Percentiles rank a stretch among this genome's conserved stretches.
These are phyloP conservation scores for Elaeagnus macrophylla DNA, from an alignment of 306 rosid species.

Conservation along the genomic window DNA sequence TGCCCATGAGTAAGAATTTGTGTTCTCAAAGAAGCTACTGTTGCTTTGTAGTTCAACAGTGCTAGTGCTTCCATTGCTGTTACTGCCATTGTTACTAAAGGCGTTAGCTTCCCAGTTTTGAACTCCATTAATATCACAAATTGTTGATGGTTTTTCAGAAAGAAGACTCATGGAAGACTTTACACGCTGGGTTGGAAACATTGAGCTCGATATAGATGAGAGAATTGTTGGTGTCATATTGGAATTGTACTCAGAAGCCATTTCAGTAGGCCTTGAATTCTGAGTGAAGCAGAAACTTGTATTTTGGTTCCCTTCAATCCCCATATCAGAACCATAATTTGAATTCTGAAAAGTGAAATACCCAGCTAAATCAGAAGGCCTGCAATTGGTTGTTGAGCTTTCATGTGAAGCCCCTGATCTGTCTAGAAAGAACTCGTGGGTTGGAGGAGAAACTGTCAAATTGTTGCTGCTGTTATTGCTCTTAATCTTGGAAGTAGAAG, in stretches of 20 bases:
- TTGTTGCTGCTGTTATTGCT: slow-evolving; percentile 18
- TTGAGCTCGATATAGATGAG: slow-evolving; percentile 12
- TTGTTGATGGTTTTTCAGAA: slow-evolving; percentile 20
- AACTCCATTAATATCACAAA: slow-evolving; percentile 31
- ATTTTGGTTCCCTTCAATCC: slow-evolving; percentile 30
- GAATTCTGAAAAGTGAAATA: slow-evolving; percentile 45
- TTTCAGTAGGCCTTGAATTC: slow-evolving; percentile 24
- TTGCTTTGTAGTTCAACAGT: slow-evolving; percentile 29
- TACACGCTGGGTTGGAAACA: slow-evolving; percentile 24
- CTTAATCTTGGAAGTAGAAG: slow-evolving; percentile 27
- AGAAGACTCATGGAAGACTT: slow-evolving; percentile 45
- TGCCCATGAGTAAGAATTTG: slow-evolving; percentile 15
- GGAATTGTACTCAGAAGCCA: slow-evolving; percentile 36
- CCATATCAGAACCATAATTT: slow-evolving; percentile 37
- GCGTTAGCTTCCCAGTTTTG: slow-evolving; percentile 49
- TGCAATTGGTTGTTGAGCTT: slow-evolving; percentile 32
- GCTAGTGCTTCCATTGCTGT: slow-evolving; percentile 30
- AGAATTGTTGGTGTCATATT: slow-evolving; percentile 22
- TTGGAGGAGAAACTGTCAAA: slow-evolving; percentile 23
- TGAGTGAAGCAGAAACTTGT: slow-evolving; percentile 41
- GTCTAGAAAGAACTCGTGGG: slow-evolving; percentile 53
- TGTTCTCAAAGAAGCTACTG: slow-evolving; percentile 21
- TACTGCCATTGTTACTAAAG: slow-evolving; percentile 1
- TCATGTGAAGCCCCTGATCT: slow-evolving; percentile 27
- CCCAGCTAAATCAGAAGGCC: slow-evolving; percentile 41